Base-by-base conservation (phyloP, 345 rosid species). In the Aquilaria yunnanensis region DNA sequence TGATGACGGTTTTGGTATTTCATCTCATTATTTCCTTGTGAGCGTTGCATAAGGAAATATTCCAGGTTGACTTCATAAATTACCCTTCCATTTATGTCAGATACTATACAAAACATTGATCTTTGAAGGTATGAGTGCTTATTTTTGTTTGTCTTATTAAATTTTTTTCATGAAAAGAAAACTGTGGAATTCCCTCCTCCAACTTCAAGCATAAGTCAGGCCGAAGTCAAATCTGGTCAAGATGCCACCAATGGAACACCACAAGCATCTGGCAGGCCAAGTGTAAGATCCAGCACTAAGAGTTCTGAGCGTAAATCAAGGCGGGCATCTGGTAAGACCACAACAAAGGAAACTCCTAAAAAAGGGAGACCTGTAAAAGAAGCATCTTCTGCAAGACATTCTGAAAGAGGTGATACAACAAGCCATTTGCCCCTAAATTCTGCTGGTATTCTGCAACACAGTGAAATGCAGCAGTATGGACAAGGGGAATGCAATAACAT, bases 301-400 rank as follows among this genome's bases (percentile, higher is more conserved):
- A 74, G 75, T 69, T 70, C 79, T 71, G 98, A 81, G 69, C 89
- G 85, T 62, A 89, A 89, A 77, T 53, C 85, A 66, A 84, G 92
- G 65, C 84, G 92, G 73, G 41, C 86, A 73, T 72, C 86, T 59
- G 58, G 67, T 73, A 91, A 83, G 73, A 75, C 79, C 37, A 47
- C 78, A n/a, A 81, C 73, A 72, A 91, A 80, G 51, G 97, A 79
- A 67, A 53, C 81, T 68, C 69, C 85, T 61, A 83, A 75, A 65
- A 89, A 78, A 75, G 79, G 86, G 74, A 81, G 46, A 59, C 57
- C 72, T 55, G 70, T 48, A 10, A 87, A 81, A 71, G 88, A 70
- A 51, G 58, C 69, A 37, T 51, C 81, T 60, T 73, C 81, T 65
- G 56, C 60, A 52, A 77, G 80, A 66, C 68, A 62, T 52, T 65